Percentiles rank a stretch among this genome's conserved stretches.
phyloP scores from a whole-genome alignment of 106 monocot species.

The Agapanthus africanus region DNA sequence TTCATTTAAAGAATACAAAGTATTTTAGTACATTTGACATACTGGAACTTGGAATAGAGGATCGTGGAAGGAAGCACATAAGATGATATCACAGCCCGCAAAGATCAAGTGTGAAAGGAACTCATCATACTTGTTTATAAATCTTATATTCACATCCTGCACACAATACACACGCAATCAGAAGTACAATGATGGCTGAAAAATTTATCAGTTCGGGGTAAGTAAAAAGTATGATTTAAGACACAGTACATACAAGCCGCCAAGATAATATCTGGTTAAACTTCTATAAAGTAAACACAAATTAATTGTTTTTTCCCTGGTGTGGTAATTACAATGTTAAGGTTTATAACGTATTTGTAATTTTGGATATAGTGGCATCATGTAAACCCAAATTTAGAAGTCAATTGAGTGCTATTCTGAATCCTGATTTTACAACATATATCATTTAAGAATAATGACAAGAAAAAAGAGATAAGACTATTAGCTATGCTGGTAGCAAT shows the following conservation, averaged over 20 bases:
- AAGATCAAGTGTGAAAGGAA: slow-evolving; percentile 19
- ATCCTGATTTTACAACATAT: background rate
- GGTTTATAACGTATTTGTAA: too few species aligned
- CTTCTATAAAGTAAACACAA: background rate
- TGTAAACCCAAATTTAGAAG: background rate
- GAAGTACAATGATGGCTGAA: background rate
- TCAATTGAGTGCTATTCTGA: background rate
- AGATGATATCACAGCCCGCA: slow-evolving; percentile 26
- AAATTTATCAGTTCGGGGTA: background rate
- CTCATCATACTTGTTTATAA: slow-evolving; percentile 13
- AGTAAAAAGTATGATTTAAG: background rate
- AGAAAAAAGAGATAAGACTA: background rate
- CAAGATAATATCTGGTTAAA: background rate
- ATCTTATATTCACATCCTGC: slow-evolving; percentile 11
- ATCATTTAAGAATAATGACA: background rate
- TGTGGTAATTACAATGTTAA: too few species aligned
- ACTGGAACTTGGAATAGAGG: slow-evolving; percentile 16
- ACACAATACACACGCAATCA: background rate
- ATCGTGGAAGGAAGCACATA: slow-evolving; percentile 30
- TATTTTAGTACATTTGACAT: slow-evolving; percentile 5
- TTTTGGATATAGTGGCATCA: background rate
- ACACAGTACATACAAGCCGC: background rate
- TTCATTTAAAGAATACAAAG: background rate
- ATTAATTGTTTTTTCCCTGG: background rate
- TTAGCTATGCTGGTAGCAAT: background rate